A percentile compares a stretch with the other conserved stretches of the same genome.
phyloP scores from a whole-genome alignment of 2,329 filamentous ascomycete species.

The Sporothrix globosa region DNA sequence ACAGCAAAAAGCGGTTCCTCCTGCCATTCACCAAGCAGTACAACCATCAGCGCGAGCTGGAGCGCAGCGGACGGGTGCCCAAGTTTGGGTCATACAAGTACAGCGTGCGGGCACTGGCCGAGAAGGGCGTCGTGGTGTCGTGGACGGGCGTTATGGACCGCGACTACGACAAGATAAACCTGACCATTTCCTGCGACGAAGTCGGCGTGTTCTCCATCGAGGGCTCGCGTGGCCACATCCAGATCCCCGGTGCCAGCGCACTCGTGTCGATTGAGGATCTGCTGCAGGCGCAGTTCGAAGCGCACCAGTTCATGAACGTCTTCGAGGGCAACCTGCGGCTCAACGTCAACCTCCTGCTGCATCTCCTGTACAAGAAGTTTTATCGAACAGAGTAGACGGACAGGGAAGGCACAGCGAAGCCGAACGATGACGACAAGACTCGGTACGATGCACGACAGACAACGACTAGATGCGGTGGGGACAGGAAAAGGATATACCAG shows the following conservation, averaged over 20 bases:
- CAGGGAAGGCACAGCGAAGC: neutral
- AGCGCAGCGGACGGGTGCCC: constrained; percentile 87
- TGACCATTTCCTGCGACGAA: constrained; percentile 92
- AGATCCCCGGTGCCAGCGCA: constrained; percentile 91
- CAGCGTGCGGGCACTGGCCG: constrained; percentile 80
- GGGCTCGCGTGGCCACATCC: constrained; percentile 86
- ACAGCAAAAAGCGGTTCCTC: constrained; percentile 84
- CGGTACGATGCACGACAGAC: constrained; percentile 16
- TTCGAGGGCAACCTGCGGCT: constrained; percentile 85
- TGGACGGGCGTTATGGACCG: constrained; percentile 82
- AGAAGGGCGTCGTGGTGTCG: constrained; percentile 92
- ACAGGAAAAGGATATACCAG: neutral
- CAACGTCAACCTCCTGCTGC: constrained; percentile 95
- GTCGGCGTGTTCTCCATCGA: constrained; percentile 94
- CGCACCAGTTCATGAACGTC: constrained; percentile 92
- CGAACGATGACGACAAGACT: neutral
- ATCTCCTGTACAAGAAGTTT: constrained; percentile 98
- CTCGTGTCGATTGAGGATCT: constrained; percentile 89
- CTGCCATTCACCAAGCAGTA: constrained; percentile 98
- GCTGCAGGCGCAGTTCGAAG: constrained; percentile 95
- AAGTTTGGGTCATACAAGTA: constrained; percentile 99
- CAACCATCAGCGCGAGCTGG: constrained; percentile 95
- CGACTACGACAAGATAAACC: constrained; percentile 88
- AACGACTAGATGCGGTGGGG: neutral
- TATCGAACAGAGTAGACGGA: constrained; percentile 67